Base-by-base conservation (phyloP, 148 eudicot species). In the Arctostaphylos glauca region DNA sequence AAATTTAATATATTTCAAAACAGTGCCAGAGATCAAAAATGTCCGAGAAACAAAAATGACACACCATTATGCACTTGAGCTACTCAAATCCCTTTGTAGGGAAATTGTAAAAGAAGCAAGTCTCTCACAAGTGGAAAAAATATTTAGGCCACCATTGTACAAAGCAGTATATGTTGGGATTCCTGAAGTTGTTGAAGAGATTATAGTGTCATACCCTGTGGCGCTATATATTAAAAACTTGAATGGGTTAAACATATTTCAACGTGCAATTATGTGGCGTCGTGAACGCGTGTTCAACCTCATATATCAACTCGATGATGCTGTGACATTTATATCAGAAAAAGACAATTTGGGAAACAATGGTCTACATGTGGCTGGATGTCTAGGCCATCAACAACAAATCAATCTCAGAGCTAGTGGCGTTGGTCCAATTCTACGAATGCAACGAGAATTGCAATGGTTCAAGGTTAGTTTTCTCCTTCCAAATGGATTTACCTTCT, bases 361-460 rank as follows among this genome's bases (percentile, higher is more conserved):
- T 15, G 76, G n/a, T 72, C 50, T 72, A 10, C 76, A 72, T 72
- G 44, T 72, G 76, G 76, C 50, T 15, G 76, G 6, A 72, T 2
- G 2, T 72, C 15, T 72, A 21, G 21, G 4, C 5, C 48, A 6
- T 44, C 3, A 72, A 13, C 50, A 43, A 19, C n/a, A 72, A 44
- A 18, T 43, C 76, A 14, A 1, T 18, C 50, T 43, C 3, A 44
- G 21, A 72, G 76, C 50, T 3, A 7, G 18, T 70, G 74, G 18
- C 10, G 1, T 7, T 15, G 46, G 76, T 72, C 50, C 76, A 72
- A 48, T 31, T 31, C 38, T 31, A 31, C 38, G 1, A 31, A 31
- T 31, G 38, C 38, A 31, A 1, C 38, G 38, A 3, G 73, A 67
- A 67, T 31, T 67, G 16, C 73, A 67, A 9, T 67, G 73, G 73